Evolutionary conservation across 2,329 filamentous ascomycete genomes (phyloP).

Genomic region (Aspergillus aculeatinus): DNA sequence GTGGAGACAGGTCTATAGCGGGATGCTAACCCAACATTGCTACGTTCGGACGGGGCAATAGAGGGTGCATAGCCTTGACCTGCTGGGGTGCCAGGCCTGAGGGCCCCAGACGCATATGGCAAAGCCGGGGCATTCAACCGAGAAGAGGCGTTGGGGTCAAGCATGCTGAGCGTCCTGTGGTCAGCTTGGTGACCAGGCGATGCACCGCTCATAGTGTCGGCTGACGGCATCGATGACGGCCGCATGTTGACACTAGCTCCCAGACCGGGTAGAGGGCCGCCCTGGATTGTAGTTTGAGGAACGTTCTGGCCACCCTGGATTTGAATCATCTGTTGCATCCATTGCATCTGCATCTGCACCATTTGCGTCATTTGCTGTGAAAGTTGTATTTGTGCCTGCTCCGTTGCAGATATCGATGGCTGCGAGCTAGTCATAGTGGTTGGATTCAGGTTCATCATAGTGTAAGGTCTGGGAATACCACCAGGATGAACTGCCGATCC

Average conservation of each 20-base stretch:
- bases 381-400: slow-evolving; percentile 77
- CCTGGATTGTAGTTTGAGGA: slow-evolving; percentile 32
- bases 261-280: slow-evolving; percentile 28
- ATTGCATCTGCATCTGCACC: slow-evolving; percentile 94
- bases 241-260: slow-evolving; percentile 34
- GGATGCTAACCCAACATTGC: slow-evolving; percentile 84
- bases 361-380: slow-evolving; percentile 81
- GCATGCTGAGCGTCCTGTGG: slow-evolving; percentile 77
- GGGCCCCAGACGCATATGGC: slow-evolving; percentile 31
- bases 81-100: slow-evolving; percentile 25
- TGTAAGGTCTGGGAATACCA: slow-evolving; percentile 39
- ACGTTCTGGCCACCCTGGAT: slow-evolving; percentile 59
- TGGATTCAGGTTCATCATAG: slow-evolving; percentile 33
- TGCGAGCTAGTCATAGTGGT: slow-evolving; percentile 21
- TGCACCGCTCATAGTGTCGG: slow-evolving; percentile 22
- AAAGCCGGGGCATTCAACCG: slow-evolving; percentile 39
- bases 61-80: slow-evolving; percentile 71
- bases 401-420: slow-evolving; percentile 55
- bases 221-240: slow-evolving; percentile 51
- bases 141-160: slow-evolving; percentile 60
- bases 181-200: slow-evolving; percentile 23
- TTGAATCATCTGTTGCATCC: slow-evolving; percentile 68
- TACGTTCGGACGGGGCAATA: slow-evolving; percentile 92
- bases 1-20: slow-evolving; percentile 88
- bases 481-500: slow-evolving; percentile 26